Base-by-base conservation (phyloP, 441 rosid genomes). In the Pelargonium cotyledonis region DNA sequence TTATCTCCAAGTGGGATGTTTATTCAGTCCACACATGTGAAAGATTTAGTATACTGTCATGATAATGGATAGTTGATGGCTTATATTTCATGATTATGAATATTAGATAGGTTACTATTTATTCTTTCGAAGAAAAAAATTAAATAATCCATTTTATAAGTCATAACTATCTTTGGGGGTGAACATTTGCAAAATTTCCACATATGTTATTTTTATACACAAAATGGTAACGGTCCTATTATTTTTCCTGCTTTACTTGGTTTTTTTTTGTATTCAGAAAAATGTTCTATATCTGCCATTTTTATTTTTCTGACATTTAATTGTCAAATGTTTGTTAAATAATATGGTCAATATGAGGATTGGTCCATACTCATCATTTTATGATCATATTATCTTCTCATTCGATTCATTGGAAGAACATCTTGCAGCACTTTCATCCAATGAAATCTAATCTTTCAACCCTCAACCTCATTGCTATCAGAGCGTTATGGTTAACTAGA, bases 321-420 rank as follows among this genome's bases (percentile, higher is more conserved):
- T 44, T 44, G 9, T 44, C 49, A 44, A 8, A 11, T 44, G 10
- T 44, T 7, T 9, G 9, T 44, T 44, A 44, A 44, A 44, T 44
- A 44, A 8, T 44, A 44, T 9, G 14, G 14, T n/a, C 4, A 4
- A 14, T 49, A 49, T 44, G 49, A 5, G 11, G n/a, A 49, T 49
- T 49, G 16, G 12, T 49, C 55, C 55, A 49, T 49, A 49, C 55
- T 49, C n/a, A 49, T 49, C 55, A 49, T 49, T 49, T 49, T n/a
- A 49, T 49, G 55, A 14, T 49, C 55, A 49, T 15, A 12, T 14
- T 10, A 49, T 11, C 55, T 49, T 49, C 14, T 49, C n/a, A 49
- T 12, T 49, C 12, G 55, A 11, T 49, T 10, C 16, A 49, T 49
- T 49, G 6, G 55, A 49, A 49, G 55, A 49, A n/a, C 55, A 26